Evolutionary conservation across 495 filamentous ascomycete genomes (phyloP).

Genomic region (Pyrenula massariospora): DNA sequence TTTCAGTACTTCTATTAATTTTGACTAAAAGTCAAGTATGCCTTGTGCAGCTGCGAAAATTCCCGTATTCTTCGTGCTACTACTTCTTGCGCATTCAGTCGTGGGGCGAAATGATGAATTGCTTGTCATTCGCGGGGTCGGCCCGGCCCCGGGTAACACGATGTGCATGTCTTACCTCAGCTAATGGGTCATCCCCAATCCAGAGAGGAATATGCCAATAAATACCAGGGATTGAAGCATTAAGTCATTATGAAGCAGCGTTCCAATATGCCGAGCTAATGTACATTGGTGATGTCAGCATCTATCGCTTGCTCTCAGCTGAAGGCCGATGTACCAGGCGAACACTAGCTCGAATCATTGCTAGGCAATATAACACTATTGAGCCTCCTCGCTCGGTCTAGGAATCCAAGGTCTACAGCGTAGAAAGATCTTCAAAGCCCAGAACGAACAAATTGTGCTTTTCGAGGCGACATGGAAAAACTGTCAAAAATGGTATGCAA

Average conservation of each 20-base stretch:
- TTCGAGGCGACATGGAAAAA: background rate
- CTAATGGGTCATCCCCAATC: background rate
- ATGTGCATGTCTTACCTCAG: background rate
- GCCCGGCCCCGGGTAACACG: background rate
- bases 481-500: background rate
- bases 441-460: background rate
- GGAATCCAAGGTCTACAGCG: background rate
- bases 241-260: background rate
- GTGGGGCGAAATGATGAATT: too few species aligned
- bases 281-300: background rate
- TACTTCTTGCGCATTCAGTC: too few species aligned
- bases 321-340: background rate
- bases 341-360: background rate
- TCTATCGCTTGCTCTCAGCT: background rate
- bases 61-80: too few species aligned
- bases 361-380: background rate
- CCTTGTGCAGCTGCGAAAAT: too few species aligned
- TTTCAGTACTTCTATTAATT: too few species aligned
- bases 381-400: background rate
- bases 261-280: background rate
- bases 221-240: background rate
- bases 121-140: background rate
- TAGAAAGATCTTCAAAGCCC: background rate
- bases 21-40: too few species aligned
- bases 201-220: background rate